These are phyloP conservation scores for Echinochloa phyllopogon DNA, from an alignment of 176 grass and related monocot species.

Conservation along the genomic window DNA sequence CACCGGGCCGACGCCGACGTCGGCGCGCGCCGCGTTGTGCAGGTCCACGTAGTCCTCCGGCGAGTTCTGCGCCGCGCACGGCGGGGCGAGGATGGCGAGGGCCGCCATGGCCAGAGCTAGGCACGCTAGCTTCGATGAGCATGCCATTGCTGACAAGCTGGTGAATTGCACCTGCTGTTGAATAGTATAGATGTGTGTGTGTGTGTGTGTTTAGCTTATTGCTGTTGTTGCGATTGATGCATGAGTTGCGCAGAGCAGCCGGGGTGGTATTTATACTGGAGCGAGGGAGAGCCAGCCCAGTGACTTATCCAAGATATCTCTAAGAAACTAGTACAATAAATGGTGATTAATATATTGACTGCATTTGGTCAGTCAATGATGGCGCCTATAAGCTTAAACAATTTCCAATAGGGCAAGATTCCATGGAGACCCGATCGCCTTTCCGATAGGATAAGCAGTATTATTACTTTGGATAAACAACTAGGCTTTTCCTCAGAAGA, in stretches of 20 bases:
- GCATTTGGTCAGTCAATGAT: background rate
- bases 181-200: no score
- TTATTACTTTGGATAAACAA: no score
- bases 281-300: background rate
- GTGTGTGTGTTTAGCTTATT: no score
- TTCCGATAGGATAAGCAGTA: no score
- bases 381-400: background rate
- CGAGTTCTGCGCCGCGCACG: conserved; percentile 48
- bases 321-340: background rate
- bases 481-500: no score
- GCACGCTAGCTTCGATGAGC: conserved; percentile 1
- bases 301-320: background rate
- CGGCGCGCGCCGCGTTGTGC: conserved; percentile 47
- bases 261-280: conserved; percentile 20
- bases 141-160: background rate
- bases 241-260: background rate
- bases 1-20: conserved; percentile 41
- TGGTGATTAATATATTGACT: background rate
- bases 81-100: background rate
- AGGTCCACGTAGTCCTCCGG: conserved; percentile 46
- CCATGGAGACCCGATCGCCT: no score
- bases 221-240: background rate
- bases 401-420: no score
- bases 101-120: conserved; percentile 10
- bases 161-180: no score